These are phyloP conservation scores for Tolypocladium guangdongense DNA, from an alignment of 2,329 filamentous ascomycete species.

Conservation along the genomic window DNA sequence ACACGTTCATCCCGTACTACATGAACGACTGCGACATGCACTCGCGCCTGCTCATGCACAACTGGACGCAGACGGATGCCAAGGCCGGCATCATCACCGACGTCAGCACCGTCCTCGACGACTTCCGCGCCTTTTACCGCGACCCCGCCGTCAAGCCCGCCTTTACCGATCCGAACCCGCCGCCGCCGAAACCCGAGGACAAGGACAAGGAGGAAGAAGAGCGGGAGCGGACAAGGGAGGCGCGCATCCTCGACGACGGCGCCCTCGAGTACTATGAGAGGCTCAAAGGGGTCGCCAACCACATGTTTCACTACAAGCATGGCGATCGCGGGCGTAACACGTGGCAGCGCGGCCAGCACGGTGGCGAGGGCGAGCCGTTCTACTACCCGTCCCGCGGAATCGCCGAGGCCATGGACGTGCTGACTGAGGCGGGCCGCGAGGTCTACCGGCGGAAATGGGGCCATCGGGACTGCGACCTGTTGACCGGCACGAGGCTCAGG, in stretches of 20 bases:
- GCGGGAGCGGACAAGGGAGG: not conserved
- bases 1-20: slow-evolving; percentile 47
- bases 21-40: slow-evolving; percentile 47
- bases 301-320: slow-evolving; percentile 33
- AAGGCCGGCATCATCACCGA: slow-evolving; percentile 33
- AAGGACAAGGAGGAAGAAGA: slow-evolving; percentile 2
- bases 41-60: slow-evolving; percentile 32
- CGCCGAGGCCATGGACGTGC: slow-evolving; percentile 29
- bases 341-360: slow-evolving; percentile 40
- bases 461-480: slow-evolving; percentile 30
- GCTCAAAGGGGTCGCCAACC: slow-evolving; percentile 13
- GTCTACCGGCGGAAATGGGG: slow-evolving; percentile 35
- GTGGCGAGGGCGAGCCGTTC: slow-evolving; percentile 41
- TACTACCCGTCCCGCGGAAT: slow-evolving; percentile 37
- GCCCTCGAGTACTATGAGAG: slow-evolving; percentile 8
- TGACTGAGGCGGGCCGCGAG: slow-evolving; percentile 33
- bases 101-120: slow-evolving; percentile 32
- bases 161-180: slow-evolving; percentile 27
- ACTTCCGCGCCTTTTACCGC: slow-evolving; percentile 34
- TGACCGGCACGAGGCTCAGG: slow-evolving; percentile 21
- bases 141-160: slow-evolving; percentile 23
- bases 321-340: slow-evolving; percentile 32
- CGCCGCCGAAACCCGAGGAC: slow-evolving; percentile 10
- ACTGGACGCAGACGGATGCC: slow-evolving; percentile 28
- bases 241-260: not conserved